Evolutionary conservation across 2,329 filamentous ascomycete species (phyloP).

Genomic region (Fusarium graminum): DNA sequence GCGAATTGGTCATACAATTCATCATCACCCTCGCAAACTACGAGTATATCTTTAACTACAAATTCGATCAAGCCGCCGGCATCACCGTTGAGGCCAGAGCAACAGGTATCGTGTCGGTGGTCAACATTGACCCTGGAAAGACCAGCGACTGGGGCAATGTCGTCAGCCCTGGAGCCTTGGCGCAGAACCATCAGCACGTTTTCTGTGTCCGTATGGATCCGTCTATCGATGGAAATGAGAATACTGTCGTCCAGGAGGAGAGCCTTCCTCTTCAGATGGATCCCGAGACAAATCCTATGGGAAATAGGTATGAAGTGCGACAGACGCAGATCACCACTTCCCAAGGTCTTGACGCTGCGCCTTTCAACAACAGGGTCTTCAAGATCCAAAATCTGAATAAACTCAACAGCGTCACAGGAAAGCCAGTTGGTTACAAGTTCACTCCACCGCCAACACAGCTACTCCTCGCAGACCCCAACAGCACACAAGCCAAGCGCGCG

Average conservation of each 20-base stretch:
- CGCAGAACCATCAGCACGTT: constrained; percentile 78
- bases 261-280: constrained; percentile 60
- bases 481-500: constrained; percentile 57
- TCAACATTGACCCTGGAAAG: constrained; percentile 69
- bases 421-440: constrained; percentile 63
- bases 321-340: constrained; percentile 61
- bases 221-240: constrained; percentile 70
- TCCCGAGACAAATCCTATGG: constrained; percentile 61
- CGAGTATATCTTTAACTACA: constrained; percentile 69
- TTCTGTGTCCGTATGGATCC: constrained; percentile 76
- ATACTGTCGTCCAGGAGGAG: constrained; percentile 64
- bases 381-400: constrained; percentile 62
- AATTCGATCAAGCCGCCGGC: constrained; percentile 72
- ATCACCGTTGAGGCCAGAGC: constrained; percentile 73
- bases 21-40: constrained; percentile 79
- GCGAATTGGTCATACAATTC: constrained; percentile 75
- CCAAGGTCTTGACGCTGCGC: constrained; percentile 63
- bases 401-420: constrained; percentile 60
- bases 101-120: constrained; percentile 73
- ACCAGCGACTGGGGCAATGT: constrained; percentile 69
- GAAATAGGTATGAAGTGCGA: constrained; percentile 58
- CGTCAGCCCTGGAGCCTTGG: constrained; percentile 73
- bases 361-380: constrained; percentile 62
- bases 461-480: constrained; percentile 57
- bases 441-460: constrained; percentile 56